Percentiles rank a stretch among this genome's conserved stretches.
These are phyloP conservation scores for Phytophthora nicotianae DNA, from an alignment of 352 stramenopile species.

Conservation along the genomic window DNA sequence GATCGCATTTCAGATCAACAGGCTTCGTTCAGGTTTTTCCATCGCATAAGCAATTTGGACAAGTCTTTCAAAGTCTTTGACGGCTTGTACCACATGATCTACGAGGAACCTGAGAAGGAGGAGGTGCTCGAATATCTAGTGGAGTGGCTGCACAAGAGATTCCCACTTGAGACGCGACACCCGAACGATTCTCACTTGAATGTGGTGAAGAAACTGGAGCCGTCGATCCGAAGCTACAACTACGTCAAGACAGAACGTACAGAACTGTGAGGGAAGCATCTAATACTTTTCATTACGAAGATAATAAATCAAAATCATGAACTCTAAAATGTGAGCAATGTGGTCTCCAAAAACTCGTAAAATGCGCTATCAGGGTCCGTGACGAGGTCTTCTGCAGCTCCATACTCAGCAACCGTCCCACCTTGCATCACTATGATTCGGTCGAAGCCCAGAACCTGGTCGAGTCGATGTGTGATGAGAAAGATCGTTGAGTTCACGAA, in stretches of 20 bases:
- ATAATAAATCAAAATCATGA: constrained; percentile 26
- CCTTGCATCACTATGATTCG: constrained; percentile 66
- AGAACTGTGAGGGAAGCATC: constrained; percentile 14
- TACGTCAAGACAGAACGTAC: constrained; percentile 27
- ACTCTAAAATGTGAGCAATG: constrained; percentile 36
- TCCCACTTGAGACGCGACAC: constrained; percentile 40
- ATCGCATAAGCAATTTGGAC: constrained; percentile 49
- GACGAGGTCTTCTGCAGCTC: constrained; percentile 83
- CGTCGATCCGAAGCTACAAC: constrained; percentile 19
- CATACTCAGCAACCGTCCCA: constrained; percentile 86
- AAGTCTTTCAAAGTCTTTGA: constrained; percentile 71
- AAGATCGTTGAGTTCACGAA: constrained; percentile 92
- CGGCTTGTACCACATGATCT: constrained; percentile 67
- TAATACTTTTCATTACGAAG: constrained; percentile 3
- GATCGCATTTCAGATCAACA: constrained; percentile 55
- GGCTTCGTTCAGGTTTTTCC: constrained; percentile 45
- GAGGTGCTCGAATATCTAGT: constrained; percentile 52
- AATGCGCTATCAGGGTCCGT: constrained; percentile 38
- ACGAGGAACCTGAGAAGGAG: constrained; percentile 63
- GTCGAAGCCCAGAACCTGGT: constrained; percentile 95
- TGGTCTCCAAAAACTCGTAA: constrained; percentile 50
- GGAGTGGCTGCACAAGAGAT: constrained; percentile 45
- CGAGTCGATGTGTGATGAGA: constrained; percentile 94
- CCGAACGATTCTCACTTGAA: constrained; percentile 26
- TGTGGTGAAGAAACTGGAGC: constrained; percentile 26